Percentiles rank a stretch among this genome's conserved stretches.
These are phyloP conservation scores for Pseudonitzschia delicatissima DNA, from an alignment of 108 stramenopile genomes.

Conservation along the genomic window DNA sequence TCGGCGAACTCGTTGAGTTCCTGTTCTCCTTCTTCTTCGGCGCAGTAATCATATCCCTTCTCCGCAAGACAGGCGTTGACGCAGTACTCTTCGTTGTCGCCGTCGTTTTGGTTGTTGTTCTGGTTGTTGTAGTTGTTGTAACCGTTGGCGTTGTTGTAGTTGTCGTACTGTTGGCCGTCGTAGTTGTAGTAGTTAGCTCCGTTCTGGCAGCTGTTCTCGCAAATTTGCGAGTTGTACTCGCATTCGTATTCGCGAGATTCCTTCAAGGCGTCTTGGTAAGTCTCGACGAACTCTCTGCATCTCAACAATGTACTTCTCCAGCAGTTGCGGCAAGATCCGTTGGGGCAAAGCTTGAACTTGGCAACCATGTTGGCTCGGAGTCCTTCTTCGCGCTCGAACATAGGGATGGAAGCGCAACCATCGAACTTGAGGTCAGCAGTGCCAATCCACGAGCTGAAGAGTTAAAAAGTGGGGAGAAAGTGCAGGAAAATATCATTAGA, in stretches of 20 bases:
- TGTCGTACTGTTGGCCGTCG: neutral
- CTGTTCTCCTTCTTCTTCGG: constrained; percentile 21
- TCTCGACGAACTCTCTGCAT: constrained; percentile 65
- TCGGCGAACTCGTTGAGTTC: constrained; percentile 42
- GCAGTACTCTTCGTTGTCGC: constrained; percentile 31
- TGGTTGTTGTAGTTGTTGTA: constrained; percentile 11
- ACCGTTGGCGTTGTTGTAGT: constrained; percentile 8
- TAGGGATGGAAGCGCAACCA: constrained; percentile 37
- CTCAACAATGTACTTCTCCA: constrained; percentile 50
- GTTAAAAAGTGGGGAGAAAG: neutral
- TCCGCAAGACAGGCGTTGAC: constrained; percentile 23
- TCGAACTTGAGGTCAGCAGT: constrained; percentile 68
- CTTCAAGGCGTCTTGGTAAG: constrained; percentile 41
- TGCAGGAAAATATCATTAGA: neutral
- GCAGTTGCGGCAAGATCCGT: constrained; percentile 30
- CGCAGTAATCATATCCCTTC: constrained; percentile 44
- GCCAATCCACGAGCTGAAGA: constrained; percentile 47
- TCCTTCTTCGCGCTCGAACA: constrained; percentile 51
- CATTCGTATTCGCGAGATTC: constrained; percentile 54
- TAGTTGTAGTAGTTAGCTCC: constrained; percentile 19
- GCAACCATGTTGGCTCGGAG: constrained; percentile 46
- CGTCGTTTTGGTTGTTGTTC: constrained; percentile 5
- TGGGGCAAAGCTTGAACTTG: constrained; percentile 75
- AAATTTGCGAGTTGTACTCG: constrained; percentile 44
- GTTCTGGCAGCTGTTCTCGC: constrained; percentile 34